A percentile compares a stretch with the other conserved stretches of the same genome.
phyloP scores from a whole-genome alignment of 169 alveolate species.

The Cryptosporidium ubiquitum region DNA sequence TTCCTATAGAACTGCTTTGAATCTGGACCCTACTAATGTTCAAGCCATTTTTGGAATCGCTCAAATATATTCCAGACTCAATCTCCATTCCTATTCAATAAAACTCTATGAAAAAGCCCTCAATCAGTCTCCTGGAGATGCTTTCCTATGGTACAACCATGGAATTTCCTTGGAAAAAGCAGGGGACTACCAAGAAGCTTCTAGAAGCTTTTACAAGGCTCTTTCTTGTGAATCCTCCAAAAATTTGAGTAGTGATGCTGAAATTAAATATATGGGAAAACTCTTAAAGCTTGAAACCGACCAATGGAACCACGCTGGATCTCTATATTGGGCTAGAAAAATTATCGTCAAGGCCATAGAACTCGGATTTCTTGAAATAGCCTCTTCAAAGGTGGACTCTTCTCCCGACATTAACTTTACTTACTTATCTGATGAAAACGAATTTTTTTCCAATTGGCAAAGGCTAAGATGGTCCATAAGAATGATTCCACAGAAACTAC shows the following conservation, averaged over 20 bases:
- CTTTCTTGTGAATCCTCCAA: slow-evolving; percentile 47
- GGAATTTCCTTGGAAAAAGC: slow-evolving; percentile 36
- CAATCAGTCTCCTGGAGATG: slow-evolving; percentile 47
- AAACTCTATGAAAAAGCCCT: slow-evolving; percentile 57
- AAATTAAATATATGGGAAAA: slow-evolving; percentile 65
- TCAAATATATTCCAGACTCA: slow-evolving; percentile 35
- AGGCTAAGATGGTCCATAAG: slow-evolving; percentile 61
- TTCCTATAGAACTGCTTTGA: slow-evolving; percentile 59
- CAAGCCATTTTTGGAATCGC: slow-evolving; percentile 56
- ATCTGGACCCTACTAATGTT: slow-evolving; percentile 33
- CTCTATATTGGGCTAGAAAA: slow-evolving; percentile 61
- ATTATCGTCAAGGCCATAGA: slow-evolving; percentile 47
- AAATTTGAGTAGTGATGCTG: slow-evolving; percentile 22
- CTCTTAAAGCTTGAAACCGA: slow-evolving; percentile 49
- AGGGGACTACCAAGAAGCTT: slow-evolving; percentile 38
- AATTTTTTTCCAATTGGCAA: slow-evolving; percentile 52
- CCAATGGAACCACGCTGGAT: slow-evolving; percentile 56
- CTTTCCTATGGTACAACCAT: slow-evolving; percentile 50
- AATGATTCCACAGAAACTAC: slow-evolving; percentile 70
- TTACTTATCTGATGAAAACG: slow-evolving; percentile 9
- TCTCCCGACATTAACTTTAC: neutral
- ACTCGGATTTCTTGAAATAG: slow-evolving; percentile 36
- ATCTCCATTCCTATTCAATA: slow-evolving; percentile 32
- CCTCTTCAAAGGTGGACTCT: neutral
- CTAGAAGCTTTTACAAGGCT: slow-evolving; percentile 59